Evolutionary conservation across 1,284 basidiomycete genomes (phyloP), one percentile per base, ranked within the genome.

Genomic region (Taiwanofungus camphoratus): DNA sequence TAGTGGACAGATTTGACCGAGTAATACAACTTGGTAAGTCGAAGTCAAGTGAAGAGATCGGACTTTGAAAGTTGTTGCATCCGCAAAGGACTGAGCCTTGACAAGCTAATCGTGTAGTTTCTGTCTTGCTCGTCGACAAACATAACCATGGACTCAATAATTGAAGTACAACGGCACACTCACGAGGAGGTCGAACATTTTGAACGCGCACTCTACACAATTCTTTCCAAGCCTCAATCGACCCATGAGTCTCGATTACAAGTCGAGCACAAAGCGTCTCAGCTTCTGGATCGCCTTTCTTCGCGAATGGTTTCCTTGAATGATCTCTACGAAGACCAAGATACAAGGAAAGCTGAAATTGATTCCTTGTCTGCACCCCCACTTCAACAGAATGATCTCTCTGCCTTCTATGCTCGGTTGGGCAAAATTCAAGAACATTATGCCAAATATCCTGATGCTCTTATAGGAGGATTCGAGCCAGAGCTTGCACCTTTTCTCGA

Each of bases 161-260:
- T 96, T 61, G 95, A 99, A 67, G 75, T 90, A 20, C 90, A 94
- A 58, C 82, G 95, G 35, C 91, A 93, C 56, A 89, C 85, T 7
- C 94, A 98, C 66, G 93, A 98, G 69, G 94, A 97, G 65, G 77
- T 92, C 21, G 95, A 99, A 69, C 81, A 90, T 46, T 91, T 93
- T 54, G 89, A 88, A 56, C 69, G 76, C 36, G 83, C 79, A 3
- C 72, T 89, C 7, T 85, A 82, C 51, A 78, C 76, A 2, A 67
- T 88, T 2, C 74, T 89, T 21, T 85, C 87, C 7, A 73, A 82
- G 43, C 75, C 72, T 37, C 68, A 74, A 48, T 55, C 72, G 5
- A 71, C 74, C 5, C 86, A 88, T 55, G 81, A 87, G 55, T 62
- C 65, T 36, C 74, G 74, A 46, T 70, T 95, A 26, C 80, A 87